These are phyloP conservation scores for thale cress (Arabidopsis thaliana) DNA, from an alignment of 345 rosid species.

Conservation along the genomic window TAIR10.1 NC_003076.8:10659501-10660000, in stretches of 20 bases:
- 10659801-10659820: background rate
- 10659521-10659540: too few relatives aligned
- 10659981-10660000: background rate
- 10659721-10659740: slow-evolving; percentile 42
- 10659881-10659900: too few relatives aligned
- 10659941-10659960: background rate
- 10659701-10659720: background rate
- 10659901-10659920: too few relatives aligned
- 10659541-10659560: background rate
- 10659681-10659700: slow-evolving; percentile 28
- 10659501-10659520: background rate
- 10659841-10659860: background rate
- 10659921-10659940: background rate
- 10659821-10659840: slow-evolving; percentile 22
- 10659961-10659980: background rate
- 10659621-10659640: slow-evolving; percentile 17
- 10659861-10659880: background rate
- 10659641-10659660: slow-evolving; percentile 27
- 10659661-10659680: background rate
- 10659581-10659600: slow-evolving; percentile 7
- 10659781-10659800: slow-evolving; percentile 21
- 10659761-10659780: slow-evolving; percentile 42
- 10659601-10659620: slow-evolving; percentile 6
- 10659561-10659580: background rate
- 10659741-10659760: slow-evolving; percentile 31